phyloP scores from a whole-genome alignment of 1,284 basidiomycete genomes.

The Peniophora sp. region DNA sequence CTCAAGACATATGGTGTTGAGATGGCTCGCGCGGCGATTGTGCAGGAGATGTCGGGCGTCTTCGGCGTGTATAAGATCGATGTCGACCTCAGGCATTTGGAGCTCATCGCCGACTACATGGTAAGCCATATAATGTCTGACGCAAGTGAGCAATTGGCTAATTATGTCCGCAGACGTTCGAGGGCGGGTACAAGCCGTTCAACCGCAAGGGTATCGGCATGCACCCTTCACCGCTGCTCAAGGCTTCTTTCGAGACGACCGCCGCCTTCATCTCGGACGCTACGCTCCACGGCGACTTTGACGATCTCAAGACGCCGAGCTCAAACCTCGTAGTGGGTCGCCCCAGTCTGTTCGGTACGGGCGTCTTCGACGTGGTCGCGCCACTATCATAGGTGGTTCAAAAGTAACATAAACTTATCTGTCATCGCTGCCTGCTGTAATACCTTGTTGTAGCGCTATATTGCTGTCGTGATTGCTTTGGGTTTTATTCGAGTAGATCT shows the following conservation, averaged over 20 bases:
- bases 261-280: conserved; percentile 94
- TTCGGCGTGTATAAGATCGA: conserved; percentile 98
- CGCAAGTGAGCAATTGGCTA: conserved; percentile 8
- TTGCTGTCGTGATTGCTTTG: too few species aligned
- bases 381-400: conserved; percentile 22
- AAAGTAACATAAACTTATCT: not conserved
- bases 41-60: conserved; percentile 85
- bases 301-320: conserved; percentile 83
- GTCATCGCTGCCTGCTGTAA: too few species aligned
- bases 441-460: too few species aligned
- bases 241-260: conserved; percentile 97
- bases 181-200: conserved; percentile 96
- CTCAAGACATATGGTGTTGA: conserved; percentile 95
- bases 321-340: conserved; percentile 89
- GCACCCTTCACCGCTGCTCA: conserved; percentile 88
- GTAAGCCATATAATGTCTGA: conserved; percentile 35
- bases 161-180: conserved; percentile 68
- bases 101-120: conserved; percentile 99
- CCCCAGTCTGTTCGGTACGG: conserved; percentile 80
- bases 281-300: conserved; percentile 90
- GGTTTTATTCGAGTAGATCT: too few species aligned
- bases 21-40: conserved; percentile 90
- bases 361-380: conserved; percentile 79
- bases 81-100: conserved; percentile 91
- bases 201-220: conserved; percentile 92